Evolutionary conservation across 805 yeast species (phyloP).

Genomic region (Ogataea minuta): DNA sequence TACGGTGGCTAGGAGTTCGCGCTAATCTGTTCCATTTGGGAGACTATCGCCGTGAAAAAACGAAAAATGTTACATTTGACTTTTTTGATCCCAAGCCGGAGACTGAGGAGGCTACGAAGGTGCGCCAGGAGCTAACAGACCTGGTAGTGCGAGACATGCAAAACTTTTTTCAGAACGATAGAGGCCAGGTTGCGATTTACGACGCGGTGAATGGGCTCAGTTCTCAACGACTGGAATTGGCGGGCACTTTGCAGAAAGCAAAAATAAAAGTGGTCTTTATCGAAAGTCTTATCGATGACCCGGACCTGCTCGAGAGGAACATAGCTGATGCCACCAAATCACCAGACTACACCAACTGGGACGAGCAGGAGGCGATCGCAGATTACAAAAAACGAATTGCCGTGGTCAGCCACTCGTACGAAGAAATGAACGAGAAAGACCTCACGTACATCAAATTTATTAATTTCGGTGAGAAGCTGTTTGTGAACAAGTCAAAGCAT

Average conservation of each 20-base stretch:
- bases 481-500: conserved; percentile 74
- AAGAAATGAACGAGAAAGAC: conserved; percentile 60
- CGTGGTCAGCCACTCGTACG: conserved; percentile 65
- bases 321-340: conserved; percentile 83
- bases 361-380: conserved; percentile 64
- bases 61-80: conserved; percentile 61
- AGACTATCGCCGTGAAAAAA: conserved; percentile 70
- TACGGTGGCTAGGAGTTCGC: conserved; percentile 95
- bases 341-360: conserved; percentile 83
- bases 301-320: conserved; percentile 63
- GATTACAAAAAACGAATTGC: conserved; percentile 76
- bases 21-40: conserved; percentile 91
- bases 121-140: conserved; percentile 57
- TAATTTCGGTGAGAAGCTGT: conserved; percentile 84
- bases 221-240: conserved; percentile 59
- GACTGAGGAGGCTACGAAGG: conserved; percentile 43
- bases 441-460: conserved; percentile 80
- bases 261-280: conserved; percentile 81
- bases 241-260: conserved; percentile 48
- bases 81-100: conserved; percentile 60
- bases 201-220: conserved; percentile 91
- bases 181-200: conserved; percentile 93
- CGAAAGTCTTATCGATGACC: conserved; percentile 81
- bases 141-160: conserved; percentile 69
- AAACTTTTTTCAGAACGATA: conserved; percentile 65